A percentile compares a stretch with the other conserved stretches of the same genome.
These are phyloP conservation scores for Trichoderma lentiforme DNA, from an alignment of 2,329 filamentous ascomycete genomes.

Conservation along the genomic window DNA sequence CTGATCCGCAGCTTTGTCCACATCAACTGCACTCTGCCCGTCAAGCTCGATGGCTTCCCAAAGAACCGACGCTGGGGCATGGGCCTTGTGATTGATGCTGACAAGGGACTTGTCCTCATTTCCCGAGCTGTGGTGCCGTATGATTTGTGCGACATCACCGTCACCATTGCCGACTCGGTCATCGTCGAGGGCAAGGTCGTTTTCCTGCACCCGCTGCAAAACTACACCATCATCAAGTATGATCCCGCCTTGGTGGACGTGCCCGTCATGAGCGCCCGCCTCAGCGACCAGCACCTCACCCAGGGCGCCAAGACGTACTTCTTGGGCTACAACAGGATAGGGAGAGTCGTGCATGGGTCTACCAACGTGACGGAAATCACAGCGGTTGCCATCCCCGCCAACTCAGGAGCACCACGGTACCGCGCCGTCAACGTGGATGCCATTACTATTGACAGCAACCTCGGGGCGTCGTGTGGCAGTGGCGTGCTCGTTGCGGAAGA, in stretches of 20 bases:
- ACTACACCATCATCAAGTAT: constrained; percentile 94
- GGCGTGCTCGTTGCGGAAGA: constrained; percentile 88
- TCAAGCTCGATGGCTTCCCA: constrained; percentile 97
- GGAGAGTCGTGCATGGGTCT: constrained; percentile 87
- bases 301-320: constrained; percentile 95
- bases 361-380: constrained; percentile 97
- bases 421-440: constrained; percentile 94
- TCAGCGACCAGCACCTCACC: constrained; percentile 78
- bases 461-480: constrained; percentile 88
- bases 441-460: constrained; percentile 90
- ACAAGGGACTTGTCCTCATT: constrained; percentile 90
- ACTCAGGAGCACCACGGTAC: constrained; percentile 86
- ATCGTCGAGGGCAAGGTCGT: constrained; percentile 91
- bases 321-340: constrained; percentile 96
- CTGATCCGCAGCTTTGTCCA: constrained; percentile 93
- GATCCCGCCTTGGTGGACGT: constrained; percentile 91
- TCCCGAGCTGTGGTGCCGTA: constrained; percentile 94
- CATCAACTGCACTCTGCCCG: constrained; percentile 85
- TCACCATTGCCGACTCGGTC: constrained; percentile 95
- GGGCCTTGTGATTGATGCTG: constrained; percentile 94
- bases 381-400: constrained; percentile 92
- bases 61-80: constrained; percentile 92
- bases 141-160: constrained; percentile 91
- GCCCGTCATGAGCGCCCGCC: constrained; percentile 81
- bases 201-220: constrained; percentile 94